phyloP scores from a whole-genome alignment of 169 alveolate genomes.

The Babesia ovata region DNA sequence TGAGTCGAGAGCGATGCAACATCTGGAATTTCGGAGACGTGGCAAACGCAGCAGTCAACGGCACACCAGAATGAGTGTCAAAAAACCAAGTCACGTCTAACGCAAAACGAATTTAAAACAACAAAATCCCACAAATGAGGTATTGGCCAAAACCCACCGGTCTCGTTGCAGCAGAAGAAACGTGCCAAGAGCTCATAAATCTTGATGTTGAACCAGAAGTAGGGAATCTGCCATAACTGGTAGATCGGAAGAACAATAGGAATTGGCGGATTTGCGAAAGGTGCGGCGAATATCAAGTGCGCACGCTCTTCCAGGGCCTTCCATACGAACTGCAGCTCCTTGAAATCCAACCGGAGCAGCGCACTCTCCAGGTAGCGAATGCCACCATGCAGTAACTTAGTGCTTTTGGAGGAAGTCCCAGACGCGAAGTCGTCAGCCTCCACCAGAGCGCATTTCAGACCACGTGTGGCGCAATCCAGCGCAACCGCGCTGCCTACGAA shows the following conservation, averaged over 20 bases:
- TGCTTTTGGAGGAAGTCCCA: slow-evolving; percentile 92
- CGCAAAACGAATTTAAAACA: background rate
- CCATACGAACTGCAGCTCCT: slow-evolving; percentile 84
- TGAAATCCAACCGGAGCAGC: slow-evolving; percentile 74
- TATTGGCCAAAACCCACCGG: slow-evolving; percentile 34
- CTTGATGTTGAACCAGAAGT: slow-evolving; percentile 86
- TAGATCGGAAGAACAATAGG: slow-evolving; percentile 86
- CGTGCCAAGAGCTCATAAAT: slow-evolving; percentile 87
- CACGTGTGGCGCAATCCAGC: slow-evolving; percentile 91
- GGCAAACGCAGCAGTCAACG: background rate
- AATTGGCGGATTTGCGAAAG: slow-evolving; percentile 85
- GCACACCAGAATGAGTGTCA: background rate
- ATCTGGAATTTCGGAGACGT: background rate
- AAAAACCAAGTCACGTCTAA: background rate
- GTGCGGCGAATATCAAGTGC: slow-evolving; percentile 85
- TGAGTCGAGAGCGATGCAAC: no score
- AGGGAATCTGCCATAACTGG: slow-evolving; percentile 83
- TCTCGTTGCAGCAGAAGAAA: slow-evolving; percentile 80
- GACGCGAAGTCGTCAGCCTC: slow-evolving; percentile 91
- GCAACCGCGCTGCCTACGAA: slow-evolving; percentile 85
- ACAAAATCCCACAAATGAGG: background rate
- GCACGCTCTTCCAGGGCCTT: slow-evolving; percentile 93
- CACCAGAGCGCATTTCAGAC: slow-evolving; percentile 88
- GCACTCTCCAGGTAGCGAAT: slow-evolving; percentile 90
- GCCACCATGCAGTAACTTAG: slow-evolving; percentile 95